phyloP scores from a whole-genome alignment of 106 monocot genomes.

The Apostasia ramifera region DNA sequence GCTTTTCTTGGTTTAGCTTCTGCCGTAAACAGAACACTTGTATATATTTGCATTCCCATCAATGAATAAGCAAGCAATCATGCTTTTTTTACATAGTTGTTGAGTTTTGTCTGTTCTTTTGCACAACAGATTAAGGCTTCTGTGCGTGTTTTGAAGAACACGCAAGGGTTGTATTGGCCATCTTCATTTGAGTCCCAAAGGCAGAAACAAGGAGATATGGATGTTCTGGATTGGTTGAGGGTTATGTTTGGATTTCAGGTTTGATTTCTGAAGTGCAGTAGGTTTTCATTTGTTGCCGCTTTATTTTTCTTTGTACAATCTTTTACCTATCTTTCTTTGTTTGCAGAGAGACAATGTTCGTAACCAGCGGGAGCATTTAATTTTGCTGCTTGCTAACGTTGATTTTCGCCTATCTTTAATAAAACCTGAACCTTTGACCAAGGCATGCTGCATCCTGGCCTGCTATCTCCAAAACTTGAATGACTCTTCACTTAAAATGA shows the following conservation, averaged over 20 bases:
- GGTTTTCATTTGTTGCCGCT: background rate
- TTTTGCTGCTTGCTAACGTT: constrained; percentile 79
- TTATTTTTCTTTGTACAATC: background rate
- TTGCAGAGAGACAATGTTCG: constrained; percentile 83
- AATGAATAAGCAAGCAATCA: no score
- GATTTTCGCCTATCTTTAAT: constrained; percentile 63
- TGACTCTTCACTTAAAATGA: no score
- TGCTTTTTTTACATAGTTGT: no score
- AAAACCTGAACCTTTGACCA: constrained; percentile 93
- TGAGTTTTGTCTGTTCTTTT: no score
- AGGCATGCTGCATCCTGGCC: constrained; percentile 24
- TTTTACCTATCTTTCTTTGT: constrained; percentile 12
- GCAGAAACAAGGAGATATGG: constrained; percentile 78
- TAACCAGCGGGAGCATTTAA: constrained; percentile 94
- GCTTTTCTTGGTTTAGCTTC: no score
- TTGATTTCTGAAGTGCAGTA: background rate
- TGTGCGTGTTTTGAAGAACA: constrained; percentile 71
- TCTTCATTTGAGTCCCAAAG: constrained; percentile 70
- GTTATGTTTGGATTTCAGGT: constrained; percentile 99
- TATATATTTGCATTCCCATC: no score
- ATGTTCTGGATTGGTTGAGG: constrained; percentile 93
- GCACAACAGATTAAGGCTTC: constrained; percentile 75
- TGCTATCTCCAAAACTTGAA: no score
- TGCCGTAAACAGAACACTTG: no score
- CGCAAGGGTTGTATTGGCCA: constrained; percentile 74